Conservation (phyloP, 331 rosid genomes). For the Quercus lobata region DNA sequence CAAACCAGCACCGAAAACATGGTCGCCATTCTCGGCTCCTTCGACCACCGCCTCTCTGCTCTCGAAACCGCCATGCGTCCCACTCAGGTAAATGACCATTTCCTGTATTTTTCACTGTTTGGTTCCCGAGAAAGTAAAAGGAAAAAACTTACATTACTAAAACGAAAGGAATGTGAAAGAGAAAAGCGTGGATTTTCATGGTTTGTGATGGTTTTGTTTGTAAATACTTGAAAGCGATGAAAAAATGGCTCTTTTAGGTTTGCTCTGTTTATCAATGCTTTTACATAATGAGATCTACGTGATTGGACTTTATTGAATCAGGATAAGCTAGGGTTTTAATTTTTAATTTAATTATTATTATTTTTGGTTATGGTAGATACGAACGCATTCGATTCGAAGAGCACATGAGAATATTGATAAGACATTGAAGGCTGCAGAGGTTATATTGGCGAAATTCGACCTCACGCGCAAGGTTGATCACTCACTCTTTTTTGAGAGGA, state of each 20-base stretch:
- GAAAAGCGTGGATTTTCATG: not conserved
- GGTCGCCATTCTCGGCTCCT: constrained; percentile 94
- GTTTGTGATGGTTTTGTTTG: not conserved
- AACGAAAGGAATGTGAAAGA: not conserved
- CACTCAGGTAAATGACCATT: constrained; percentile 52
- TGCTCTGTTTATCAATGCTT: constrained; percentile 2
- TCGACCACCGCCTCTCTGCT: constrained; percentile 94
- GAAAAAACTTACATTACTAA: not conserved
- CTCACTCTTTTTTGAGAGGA: not conserved
- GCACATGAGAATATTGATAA: constrained; percentile 93
- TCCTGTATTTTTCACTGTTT: not conserved
- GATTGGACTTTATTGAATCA: not conserved
- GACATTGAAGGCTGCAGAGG: constrained; percentile 71
- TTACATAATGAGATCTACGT: constrained; percentile 13
- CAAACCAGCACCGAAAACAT: constrained; percentile 78
- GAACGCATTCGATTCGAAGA: constrained; percentile 85
- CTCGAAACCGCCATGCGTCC: constrained; percentile 98
- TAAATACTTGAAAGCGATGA: not conserved
- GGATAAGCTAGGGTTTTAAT: constrained; percentile 17
- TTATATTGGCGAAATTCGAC: constrained; percentile 70
- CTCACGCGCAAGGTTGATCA: constrained; percentile 67
- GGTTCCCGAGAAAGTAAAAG: not conserved
- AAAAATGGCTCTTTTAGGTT: not conserved
- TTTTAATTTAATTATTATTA: not conserved
- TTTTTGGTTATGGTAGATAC: constrained; percentile 41